These are phyloP conservation scores for Cyclotella baltica DNA, from an alignment of 108 stramenopile genomes.

Conservation along the genomic window DNA sequence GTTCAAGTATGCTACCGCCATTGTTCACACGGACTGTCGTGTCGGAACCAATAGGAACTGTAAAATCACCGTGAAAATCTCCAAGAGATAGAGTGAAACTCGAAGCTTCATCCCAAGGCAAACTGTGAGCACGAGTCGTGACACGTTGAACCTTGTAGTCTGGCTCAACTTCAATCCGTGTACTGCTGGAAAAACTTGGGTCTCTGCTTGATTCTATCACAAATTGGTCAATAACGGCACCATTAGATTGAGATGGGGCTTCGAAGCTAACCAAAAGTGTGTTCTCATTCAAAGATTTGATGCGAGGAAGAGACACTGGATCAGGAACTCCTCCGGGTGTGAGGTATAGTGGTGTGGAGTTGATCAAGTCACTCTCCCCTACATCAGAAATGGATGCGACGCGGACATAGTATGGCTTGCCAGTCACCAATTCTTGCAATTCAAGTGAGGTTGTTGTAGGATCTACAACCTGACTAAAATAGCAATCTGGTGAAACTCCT, in stretches of 20 bases:
- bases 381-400: constrained; percentile 52
- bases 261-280: constrained; percentile 55
- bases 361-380: constrained; percentile 51
- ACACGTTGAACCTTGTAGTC: constrained; percentile 60
- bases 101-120: constrained; percentile 56
- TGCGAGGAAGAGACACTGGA: constrained; percentile 26
- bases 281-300: constrained; percentile 38
- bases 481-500: constrained; percentile 59
- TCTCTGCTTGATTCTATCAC: constrained; percentile 56
- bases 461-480: constrained; percentile 31
- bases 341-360: constrained; percentile 18
- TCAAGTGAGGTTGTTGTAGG: constrained; percentile 29
- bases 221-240: constrained; percentile 55
- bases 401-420: constrained; percentile 57
- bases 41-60: constrained; percentile 40
- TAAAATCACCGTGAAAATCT: constrained; percentile 69
- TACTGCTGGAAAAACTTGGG: constrained; percentile 47
- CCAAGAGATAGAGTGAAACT: constrained; percentile 70
- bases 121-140: constrained; percentile 64
- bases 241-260: constrained; percentile 56
- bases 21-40: constrained; percentile 40
- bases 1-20: constrained; percentile 29
- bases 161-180: constrained; percentile 31
- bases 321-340: constrained; percentile 56
- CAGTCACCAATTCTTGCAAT: constrained; percentile 50